Evolutionary conservation across 2,329 filamentous ascomycete species (phyloP).

Genomic region (Fusarium ramigenum): DNA sequence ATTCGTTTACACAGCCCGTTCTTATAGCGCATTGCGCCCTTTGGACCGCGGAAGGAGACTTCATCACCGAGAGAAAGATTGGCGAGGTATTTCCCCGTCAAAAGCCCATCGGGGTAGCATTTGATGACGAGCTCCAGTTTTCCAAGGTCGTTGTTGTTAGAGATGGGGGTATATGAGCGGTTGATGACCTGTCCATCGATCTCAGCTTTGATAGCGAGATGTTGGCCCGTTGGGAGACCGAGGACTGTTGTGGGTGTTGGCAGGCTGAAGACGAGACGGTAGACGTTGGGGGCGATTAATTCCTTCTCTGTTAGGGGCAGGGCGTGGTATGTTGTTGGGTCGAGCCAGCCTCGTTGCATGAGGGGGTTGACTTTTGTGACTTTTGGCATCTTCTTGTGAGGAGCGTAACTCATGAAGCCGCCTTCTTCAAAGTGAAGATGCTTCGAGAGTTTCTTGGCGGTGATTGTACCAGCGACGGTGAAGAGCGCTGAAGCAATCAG

Average conservation of each 20-base stretch:
- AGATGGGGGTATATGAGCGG: constrained; percentile 64
- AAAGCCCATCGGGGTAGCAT: constrained; percentile 59
- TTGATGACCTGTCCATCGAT: constrained; percentile 57
- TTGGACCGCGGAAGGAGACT: constrained; percentile 64
- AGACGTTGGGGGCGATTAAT: constrained; percentile 55
- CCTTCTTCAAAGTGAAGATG: constrained; percentile 43
- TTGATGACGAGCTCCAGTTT: constrained; percentile 61
- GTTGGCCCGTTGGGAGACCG: constrained; percentile 66
- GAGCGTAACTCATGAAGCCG: constrained; percentile 41
- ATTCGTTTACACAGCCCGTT: constrained; percentile 55
- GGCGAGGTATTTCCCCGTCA: constrained; percentile 61
- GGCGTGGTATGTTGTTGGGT: constrained; percentile 57
- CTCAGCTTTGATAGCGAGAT: constrained; percentile 61
- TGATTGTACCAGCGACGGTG: constrained; percentile 44
- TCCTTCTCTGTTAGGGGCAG: constrained; percentile 56
- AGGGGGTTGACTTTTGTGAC: constrained; percentile 44
- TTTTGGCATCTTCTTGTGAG: constrained; percentile 50
- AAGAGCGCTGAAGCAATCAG: constrained; percentile 26
- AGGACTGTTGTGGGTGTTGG: constrained; percentile 56
- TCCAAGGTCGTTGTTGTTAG: constrained; percentile 60
- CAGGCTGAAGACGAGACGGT: constrained; percentile 58
- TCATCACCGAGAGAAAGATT: constrained; percentile 58
- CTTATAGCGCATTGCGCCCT: constrained; percentile 64
- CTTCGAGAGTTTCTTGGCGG: constrained; percentile 44
- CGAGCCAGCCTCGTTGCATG: constrained; percentile 55